These are phyloP conservation scores for Rhazya stricta DNA, from an alignment of 257 asterid genomes.

Conservation along the genomic window DNA sequence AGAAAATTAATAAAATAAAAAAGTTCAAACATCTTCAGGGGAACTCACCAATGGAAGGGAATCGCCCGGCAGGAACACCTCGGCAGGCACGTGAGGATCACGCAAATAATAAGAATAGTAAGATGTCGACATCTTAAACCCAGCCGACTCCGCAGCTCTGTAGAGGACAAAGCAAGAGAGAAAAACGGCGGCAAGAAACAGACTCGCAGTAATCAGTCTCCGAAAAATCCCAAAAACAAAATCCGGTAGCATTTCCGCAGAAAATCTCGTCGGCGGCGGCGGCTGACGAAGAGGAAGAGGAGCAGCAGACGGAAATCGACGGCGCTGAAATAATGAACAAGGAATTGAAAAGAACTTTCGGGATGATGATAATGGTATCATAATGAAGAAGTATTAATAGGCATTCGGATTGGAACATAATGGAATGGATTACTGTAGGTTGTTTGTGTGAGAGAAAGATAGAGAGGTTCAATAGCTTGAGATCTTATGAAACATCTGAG, in stretches of 20 bases:
- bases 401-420: too few relatives aligned
- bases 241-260: neutral
- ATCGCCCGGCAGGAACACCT: neutral
- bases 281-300: neutral
- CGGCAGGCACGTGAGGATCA: neutral
- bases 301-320: neutral
- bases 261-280: neutral
- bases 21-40: neutral
- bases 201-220: neutral
- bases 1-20: neutral
- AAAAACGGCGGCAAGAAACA: conserved; percentile 18
- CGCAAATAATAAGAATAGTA: neutral
- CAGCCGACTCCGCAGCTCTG: conserved; percentile 23
- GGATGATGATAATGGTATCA: neutral
- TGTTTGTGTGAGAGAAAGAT: too few relatives aligned
- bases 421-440: too few relatives aligned
- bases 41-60: conserved; percentile 15
- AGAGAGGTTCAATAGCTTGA: too few relatives aligned
- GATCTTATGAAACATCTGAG: too few relatives aligned
- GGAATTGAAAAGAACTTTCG: neutral
- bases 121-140: conserved; percentile 14
- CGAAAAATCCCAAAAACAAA: conserved; percentile 8
- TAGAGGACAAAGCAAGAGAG: conserved; percentile 28
- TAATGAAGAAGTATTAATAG: neutral
- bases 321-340: neutral